phyloP scores from a whole-genome alignment of 257 asterid genomes.

The Solanum sparsipilum region DNA sequence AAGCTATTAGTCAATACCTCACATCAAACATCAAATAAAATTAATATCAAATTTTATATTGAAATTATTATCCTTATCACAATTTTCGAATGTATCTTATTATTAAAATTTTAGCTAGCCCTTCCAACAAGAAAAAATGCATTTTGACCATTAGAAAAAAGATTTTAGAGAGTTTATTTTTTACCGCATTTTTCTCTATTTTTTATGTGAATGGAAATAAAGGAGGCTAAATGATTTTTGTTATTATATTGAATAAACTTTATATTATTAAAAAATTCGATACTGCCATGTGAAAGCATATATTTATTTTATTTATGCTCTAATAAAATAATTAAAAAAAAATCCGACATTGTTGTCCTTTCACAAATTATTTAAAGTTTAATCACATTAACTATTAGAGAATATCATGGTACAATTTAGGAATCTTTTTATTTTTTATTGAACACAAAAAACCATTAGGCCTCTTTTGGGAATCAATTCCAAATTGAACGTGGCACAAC shows the following conservation, averaged over 20 bases:
- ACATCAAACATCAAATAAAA: fast-evolving
- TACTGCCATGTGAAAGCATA: neutral
- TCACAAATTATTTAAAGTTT: neutral
- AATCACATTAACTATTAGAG: neutral
- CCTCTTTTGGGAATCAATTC: neutral
- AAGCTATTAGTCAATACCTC: neutral
- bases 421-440: neutral
- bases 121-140: too few species aligned
- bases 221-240: neutral
- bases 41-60: too few species aligned
- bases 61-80: too few species aligned
- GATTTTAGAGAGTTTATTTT: too few species aligned
- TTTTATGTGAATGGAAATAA: too few species aligned
- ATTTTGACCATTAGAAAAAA: too few species aligned
- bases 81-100: too few species aligned
- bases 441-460: neutral
- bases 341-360: neutral
- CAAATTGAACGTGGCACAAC: neutral
- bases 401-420: neutral
- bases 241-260: neutral
- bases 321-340: neutral
- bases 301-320: neutral
- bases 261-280: neutral
- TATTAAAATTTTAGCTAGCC: too few species aligned
- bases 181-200: neutral